A percentile compares a stretch with the other conserved stretches of the same genome.
These are phyloP conservation scores for Malus hybrid DNA, from an alignment of 331 rosid species.

Conservation along the genomic window DNA sequence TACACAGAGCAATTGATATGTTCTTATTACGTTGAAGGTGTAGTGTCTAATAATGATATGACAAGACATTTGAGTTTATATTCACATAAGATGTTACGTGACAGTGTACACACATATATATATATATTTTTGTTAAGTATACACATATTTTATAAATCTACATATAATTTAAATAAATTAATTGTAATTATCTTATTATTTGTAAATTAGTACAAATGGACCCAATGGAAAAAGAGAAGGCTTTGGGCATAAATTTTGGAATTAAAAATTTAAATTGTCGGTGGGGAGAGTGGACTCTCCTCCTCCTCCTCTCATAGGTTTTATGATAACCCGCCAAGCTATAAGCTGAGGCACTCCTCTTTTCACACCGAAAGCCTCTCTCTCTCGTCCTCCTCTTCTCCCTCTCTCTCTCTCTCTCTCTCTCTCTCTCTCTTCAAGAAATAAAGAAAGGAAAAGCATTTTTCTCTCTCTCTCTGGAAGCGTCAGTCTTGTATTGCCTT, in stretches of 20 bases:
- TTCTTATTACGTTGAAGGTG: too few species aligned
- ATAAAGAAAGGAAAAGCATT: not conserved
- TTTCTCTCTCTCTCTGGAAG: constrained; percentile 2
- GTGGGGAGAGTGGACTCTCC: constrained; percentile 26
- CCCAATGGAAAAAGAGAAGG: not conserved
- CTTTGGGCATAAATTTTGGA: not conserved
- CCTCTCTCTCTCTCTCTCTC: not conserved
- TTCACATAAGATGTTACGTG: too few species aligned
- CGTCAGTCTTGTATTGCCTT: not conserved
- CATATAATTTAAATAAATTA: too few species aligned
- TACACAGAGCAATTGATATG: too few species aligned
- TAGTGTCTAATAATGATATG: too few species aligned
- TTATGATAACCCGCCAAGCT: constrained; percentile 44
- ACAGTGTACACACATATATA: too few species aligned
- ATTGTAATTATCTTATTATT: too few species aligned
- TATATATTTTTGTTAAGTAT: too few species aligned
- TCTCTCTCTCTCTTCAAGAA: not conserved
- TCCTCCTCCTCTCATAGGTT: not conserved
- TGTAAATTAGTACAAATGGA: not conserved
- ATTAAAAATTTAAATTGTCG: constrained; percentile 36
- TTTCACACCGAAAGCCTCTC: constrained; percentile 9
- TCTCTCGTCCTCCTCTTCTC: not conserved
- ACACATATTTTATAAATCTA: too few species aligned
- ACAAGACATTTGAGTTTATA: too few species aligned
- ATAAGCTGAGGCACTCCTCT: constrained; percentile 17